These are phyloP conservation scores for Scheffersomyces lignicola DNA, from an alignment of 1,139 yeast species.

Conservation along the genomic window DNA sequence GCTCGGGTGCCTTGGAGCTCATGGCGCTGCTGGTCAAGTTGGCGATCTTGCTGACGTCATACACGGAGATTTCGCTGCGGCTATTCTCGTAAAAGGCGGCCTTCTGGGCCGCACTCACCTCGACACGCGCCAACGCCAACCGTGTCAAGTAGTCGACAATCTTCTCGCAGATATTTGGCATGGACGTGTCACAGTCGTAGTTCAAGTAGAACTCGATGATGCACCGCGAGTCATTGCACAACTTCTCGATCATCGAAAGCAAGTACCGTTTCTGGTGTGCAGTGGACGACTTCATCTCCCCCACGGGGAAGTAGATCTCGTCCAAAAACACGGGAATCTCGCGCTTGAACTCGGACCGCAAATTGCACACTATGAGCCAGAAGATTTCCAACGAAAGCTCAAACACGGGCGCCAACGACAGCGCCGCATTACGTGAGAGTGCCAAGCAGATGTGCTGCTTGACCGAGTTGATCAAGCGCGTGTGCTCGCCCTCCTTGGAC, in stretches of 20 bases:
- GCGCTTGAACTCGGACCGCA: conserved; percentile 83
- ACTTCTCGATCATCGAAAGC: conserved; percentile 71
- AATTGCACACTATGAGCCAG: conserved; percentile 81
- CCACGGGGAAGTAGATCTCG: conserved; percentile 91
- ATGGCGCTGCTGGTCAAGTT: conserved; percentile 71
- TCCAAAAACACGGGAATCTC: conserved; percentile 93
- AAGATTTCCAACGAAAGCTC: conserved; percentile 91
- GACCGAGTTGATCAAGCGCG: conserved; percentile 73
- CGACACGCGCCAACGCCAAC: conserved; percentile 70
- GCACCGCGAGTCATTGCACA: conserved; percentile 87
- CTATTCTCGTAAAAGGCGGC: conserved; percentile 63
- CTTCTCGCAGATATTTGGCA: conserved; percentile 85
- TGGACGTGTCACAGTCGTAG: conserved; percentile 86
- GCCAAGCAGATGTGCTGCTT: conserved; percentile 83
- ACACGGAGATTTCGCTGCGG: conserved; percentile 65
- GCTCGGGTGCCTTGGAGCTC: conserved; percentile 61
- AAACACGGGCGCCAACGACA: conserved; percentile 87
- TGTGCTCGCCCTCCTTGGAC: conserved; percentile 53
- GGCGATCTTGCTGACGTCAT: conserved; percentile 72
- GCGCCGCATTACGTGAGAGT: conserved; percentile 89
- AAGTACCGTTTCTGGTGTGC: conserved; percentile 90
- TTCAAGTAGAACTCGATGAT: conserved; percentile 90
- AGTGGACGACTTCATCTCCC: conserved; percentile 89
- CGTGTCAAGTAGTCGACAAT: conserved; percentile 76
- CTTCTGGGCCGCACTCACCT: conserved; percentile 69